phyloP scores from a whole-genome alignment of 2,329 filamentous ascomycete genomes.

The Thielaviopsis euricoi region DNA sequence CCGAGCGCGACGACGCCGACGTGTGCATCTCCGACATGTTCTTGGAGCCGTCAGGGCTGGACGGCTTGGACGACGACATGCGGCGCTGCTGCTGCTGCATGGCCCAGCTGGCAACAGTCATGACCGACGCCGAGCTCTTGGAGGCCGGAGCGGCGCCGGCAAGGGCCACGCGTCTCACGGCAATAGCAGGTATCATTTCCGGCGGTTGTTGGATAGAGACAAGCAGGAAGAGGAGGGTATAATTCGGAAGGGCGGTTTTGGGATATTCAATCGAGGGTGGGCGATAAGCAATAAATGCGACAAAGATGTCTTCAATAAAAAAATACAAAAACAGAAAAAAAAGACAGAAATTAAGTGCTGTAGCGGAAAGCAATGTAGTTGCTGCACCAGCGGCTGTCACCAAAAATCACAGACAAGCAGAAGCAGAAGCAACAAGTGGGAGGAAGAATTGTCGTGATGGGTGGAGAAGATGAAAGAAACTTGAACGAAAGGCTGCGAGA shows the following conservation, averaged over 20 bases:
- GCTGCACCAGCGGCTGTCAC: too few relatives aligned
- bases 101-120: conserved; percentile 25
- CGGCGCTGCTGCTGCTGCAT: conserved; percentile 38
- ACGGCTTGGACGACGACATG: conserved; percentile 47
- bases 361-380: too few relatives aligned
- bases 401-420: too few relatives aligned
- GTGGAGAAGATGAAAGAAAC: not conserved
- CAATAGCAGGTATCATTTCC: conserved; percentile 32
- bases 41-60: conserved; percentile 38
- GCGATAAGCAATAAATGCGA: not conserved
- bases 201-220: conserved; percentile 14
- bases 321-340: not conserved
- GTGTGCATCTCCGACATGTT: conserved; percentile 25
- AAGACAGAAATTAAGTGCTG: not conserved
- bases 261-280: not conserved
- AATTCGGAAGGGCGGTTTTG: too few relatives aligned
- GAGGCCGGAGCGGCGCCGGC: conserved; percentile 3
- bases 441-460: not conserved
- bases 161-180: conserved; percentile 37
- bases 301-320: not conserved
- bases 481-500: not conserved
- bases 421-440: too few relatives aligned
- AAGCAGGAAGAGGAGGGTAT: not conserved
- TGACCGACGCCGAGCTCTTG: conserved; percentile 15
- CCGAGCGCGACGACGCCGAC: conserved; percentile 25